Percentiles rank a stretch among this genome's conserved stretches.
These are phyloP conservation scores for Pueraria montana DNA, from an alignment of 306 rosid species.

Conservation along the genomic window DNA sequence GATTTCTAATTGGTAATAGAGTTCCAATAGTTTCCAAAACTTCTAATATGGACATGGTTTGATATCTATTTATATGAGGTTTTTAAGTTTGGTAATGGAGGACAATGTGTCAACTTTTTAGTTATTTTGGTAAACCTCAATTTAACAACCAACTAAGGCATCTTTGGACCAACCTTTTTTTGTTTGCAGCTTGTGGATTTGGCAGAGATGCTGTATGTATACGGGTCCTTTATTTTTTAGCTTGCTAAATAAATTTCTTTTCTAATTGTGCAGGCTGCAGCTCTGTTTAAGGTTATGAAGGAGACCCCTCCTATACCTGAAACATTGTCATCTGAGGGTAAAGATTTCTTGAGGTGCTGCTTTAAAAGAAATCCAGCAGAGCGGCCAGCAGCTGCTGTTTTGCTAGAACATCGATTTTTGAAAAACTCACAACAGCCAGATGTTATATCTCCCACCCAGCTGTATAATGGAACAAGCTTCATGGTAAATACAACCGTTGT, in stretches of 20 bases:
- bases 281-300: constrained; percentile 89
- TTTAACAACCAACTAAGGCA: constrained; percentile 25
- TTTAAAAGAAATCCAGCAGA: constrained; percentile 92
- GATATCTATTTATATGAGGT: not conserved
- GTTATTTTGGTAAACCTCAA: constrained; percentile 15
- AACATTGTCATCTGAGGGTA: constrained; percentile 76
- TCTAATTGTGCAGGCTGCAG: constrained; percentile 78
- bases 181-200: constrained; percentile 31
- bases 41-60: constrained; percentile 1
- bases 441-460: constrained; percentile 49
- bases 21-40: not conserved
- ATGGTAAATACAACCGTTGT: constrained; percentile 57
- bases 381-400: constrained; percentile 72
- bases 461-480: constrained; percentile 52
- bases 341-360: constrained; percentile 84
- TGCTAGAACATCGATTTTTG: constrained; percentile 84
- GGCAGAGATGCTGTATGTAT: constrained; percentile 24
- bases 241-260: constrained; percentile 33
- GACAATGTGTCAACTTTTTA: not conserved
- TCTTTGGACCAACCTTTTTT: constrained; percentile 31
- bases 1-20: not conserved
- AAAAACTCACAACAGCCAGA: constrained; percentile 69
- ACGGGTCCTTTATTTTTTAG: constrained; percentile 29
- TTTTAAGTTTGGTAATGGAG: constrained; percentile 20
- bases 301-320: constrained; percentile 88